Base-by-base conservation (phyloP, 2,329 filamentous ascomycete species). In the Aspergillus brunneoviolaceus region DNA sequence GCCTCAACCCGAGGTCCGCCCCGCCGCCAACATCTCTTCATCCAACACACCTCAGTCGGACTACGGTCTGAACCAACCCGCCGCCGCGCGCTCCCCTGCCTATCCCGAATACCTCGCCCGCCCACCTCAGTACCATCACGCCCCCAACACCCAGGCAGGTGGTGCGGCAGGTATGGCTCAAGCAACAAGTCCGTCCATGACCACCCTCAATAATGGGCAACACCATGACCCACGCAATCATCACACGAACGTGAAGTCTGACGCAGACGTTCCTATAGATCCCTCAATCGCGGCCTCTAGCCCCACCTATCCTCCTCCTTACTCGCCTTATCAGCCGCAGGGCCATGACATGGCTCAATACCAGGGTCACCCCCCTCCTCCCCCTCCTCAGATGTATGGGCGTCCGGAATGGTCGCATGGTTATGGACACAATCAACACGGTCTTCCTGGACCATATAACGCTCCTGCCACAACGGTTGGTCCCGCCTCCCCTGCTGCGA, bases 241-340 rank as follows among this genome's bases (percentile, higher is more conserved):
- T 45, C 83, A 85, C 78, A 71, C 75, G 72, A 77, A 72, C 70
- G 85, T 89, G 81, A 93, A 92, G 81, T 96, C 93, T 96, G 91
- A 96, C 92, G 86, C 85, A 86, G 89, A 92, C 88, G 87, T 96
- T 84, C 92, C 92, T 89, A 93, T 96, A 97, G 94, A 97, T 96
- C 92, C 93, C 74, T 96, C 92, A 78, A 96, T 97, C 77, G 90
- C 92, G 79, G 89, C 91, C 72, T 90, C 92, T 74, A 96, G 92
- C 84, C 93, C 94, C 62, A 93, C 91, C 71, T 97, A 96, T 77
- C 86, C 91, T 70, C 89, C 92, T 66, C 85, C 87, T 65, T 96
- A 96, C 78, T 94, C 92, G 69, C 91, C 93, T 39, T 97, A 97
- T 79, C 87, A 87, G 60, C 87, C 90, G 60, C 88, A 88, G 67